Evolutionary conservation across 2,329 filamentous ascomycete species (phyloP), one percentile per base, ranked within the genome.

Genomic region (Aspergillus vadensis): DNA sequence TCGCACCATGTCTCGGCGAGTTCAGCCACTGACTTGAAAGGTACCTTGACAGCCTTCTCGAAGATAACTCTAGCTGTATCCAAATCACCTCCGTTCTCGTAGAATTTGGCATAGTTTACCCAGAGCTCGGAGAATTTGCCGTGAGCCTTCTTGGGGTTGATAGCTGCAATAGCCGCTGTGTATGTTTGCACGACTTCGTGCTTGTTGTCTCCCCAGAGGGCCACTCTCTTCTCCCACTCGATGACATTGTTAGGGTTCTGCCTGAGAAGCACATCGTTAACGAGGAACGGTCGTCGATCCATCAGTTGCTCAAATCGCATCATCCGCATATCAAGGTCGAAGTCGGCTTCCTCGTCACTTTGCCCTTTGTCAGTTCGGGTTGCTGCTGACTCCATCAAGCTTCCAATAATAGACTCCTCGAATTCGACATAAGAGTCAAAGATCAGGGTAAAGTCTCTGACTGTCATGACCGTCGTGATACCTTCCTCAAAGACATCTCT

Each of bases 1-100:
- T 97, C 92, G 65, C 96, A 96, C 95, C 95, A 99, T 85, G 95
- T 96, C 71, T 99, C 95, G 19, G 95, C 95, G 60, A 99, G 83
- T 77, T 99, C 95, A 30, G 91, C 88, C n/a, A 99, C 94, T 0
- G 93, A 96, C 73, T 97, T 98, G 83, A 96, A 99, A 0, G 94
- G 93, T 1, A 99, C 95, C 73, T 97, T 98, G 72, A 97, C 91
- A 14, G 94, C 94, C 78, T 98, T 99, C 75, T 98, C 94, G 86
- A 98, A 91, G 70, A 99, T 98, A 63, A 96, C 84, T 32, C 95
- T 86, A 39, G 95, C 93, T 66, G 89, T 97, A 56, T 87, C 84
- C 41, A 98, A 73, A 74, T 98, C 93, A 5, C 90, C 91, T 2
- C 91, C 92, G 32, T 86, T 85, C 76, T 99, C 95, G 78, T 99